Conservation (phyloP, 306 rosid species). For the Ormosia emarginata region DNA sequence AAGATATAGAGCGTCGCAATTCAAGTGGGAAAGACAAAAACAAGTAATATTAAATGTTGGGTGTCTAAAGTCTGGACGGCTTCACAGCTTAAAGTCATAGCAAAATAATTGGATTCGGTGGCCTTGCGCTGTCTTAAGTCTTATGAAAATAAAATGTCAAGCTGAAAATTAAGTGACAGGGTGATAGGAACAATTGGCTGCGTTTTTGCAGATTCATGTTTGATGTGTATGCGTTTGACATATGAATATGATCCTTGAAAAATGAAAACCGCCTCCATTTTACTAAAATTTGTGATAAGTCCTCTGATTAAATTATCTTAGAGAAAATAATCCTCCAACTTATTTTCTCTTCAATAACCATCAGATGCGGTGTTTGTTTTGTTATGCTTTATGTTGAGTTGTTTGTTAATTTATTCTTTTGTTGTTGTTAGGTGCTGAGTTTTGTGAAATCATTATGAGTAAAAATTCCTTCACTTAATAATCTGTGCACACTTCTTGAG, state of each 20-base stretch:
- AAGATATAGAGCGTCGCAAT: background rate
- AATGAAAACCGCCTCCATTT: too few relatives aligned
- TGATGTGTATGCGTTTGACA: background rate
- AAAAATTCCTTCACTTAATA: too few relatives aligned
- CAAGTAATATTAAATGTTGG: background rate
- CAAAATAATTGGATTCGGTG: slow-evolving; percentile 2
- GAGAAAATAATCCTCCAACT: too few relatives aligned
- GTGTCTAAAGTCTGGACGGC: background rate
- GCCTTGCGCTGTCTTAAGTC: background rate
- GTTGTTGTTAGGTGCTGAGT: too few relatives aligned
- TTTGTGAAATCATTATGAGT: too few relatives aligned
- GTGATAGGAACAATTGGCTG: background rate
- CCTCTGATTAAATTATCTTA: too few relatives aligned
- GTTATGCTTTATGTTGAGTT: too few relatives aligned
- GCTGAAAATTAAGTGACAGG: background rate
- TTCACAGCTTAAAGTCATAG: background rate
- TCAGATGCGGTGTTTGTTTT: too few relatives aligned
- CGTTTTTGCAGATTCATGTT: background rate
- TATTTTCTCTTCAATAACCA: too few relatives aligned
- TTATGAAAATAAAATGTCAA: background rate
- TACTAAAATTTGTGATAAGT: too few relatives aligned
- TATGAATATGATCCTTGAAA: background rate
- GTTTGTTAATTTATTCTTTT: too few relatives aligned
- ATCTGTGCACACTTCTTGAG: too few relatives aligned
- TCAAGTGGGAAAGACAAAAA: slow-evolving; percentile 12